Percentiles rank a stretch among this genome's conserved stretches.
Evolutionary conservation across 176 grass and related monocot genomes (phyloP).

Genomic region (Musa acuminata): DNA sequence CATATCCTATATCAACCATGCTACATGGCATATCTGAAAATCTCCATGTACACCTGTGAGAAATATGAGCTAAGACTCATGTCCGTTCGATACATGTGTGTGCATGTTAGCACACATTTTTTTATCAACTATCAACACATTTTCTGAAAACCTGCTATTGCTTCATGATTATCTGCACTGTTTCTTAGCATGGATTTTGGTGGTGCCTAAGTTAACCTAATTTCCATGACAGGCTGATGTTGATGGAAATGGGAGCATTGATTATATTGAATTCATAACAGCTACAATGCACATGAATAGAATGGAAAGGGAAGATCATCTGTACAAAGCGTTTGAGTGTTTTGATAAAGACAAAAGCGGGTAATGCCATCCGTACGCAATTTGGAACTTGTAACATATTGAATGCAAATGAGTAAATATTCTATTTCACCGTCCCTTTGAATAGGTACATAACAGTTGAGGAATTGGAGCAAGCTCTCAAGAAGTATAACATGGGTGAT

Average conservation of each 20-base stretch:
- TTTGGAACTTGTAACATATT: neutral
- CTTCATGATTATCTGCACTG: neutral
- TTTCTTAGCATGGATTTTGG: neutral
- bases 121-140: neutral
- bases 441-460: slow-evolving; percentile 83
- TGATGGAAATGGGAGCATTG: slow-evolving; percentile 98
- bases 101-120: neutral
- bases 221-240: slow-evolving; percentile 70
- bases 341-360: slow-evolving; percentile 96
- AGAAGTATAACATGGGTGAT: slow-evolving; percentile 95
- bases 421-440: slow-evolving; percentile 17
- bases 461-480: slow-evolving; percentile 89
- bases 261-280: slow-evolving; percentile 85
- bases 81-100: neutral
- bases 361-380: slow-evolving; percentile 27
- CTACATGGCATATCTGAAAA: too few relatives aligned
- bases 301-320: slow-evolving; percentile 87
- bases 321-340: slow-evolving; percentile 95
- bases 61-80: too few relatives aligned
- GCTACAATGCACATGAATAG: slow-evolving; percentile 99
- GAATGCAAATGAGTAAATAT: slow-evolving; percentile 5
- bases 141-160: neutral
- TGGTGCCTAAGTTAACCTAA: neutral
- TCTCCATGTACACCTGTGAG: too few relatives aligned
- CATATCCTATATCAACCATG: too few relatives aligned